Percentiles rank a stretch among this genome's conserved stretches.
These are phyloP conservation scores for Leccinum incarnatum DNA, from an alignment of 768 basidiomycete species.

Conservation along the genomic window DNA sequence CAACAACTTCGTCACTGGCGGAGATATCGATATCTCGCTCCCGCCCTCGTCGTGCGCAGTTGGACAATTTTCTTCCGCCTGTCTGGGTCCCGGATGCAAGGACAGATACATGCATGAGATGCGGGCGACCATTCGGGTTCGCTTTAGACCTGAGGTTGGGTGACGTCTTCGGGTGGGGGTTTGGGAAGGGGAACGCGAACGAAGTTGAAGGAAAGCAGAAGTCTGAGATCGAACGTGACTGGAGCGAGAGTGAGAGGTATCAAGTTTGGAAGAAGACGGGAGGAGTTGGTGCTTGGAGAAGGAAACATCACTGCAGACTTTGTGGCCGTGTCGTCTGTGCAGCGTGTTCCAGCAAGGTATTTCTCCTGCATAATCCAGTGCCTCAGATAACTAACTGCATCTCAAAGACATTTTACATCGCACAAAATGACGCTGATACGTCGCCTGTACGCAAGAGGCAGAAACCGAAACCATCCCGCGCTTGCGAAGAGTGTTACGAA, in stretches of 20 bases:
- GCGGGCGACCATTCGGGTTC: slow-evolving; percentile 68
- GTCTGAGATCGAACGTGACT: slow-evolving; percentile 8
- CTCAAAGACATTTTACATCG: slow-evolving; percentile 76
- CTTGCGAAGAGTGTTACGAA: slow-evolving; percentile 85
- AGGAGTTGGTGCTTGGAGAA: slow-evolving; percentile 38
- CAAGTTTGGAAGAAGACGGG: slow-evolving; percentile 10
- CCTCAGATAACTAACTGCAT: not conserved
- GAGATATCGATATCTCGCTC: not conserved
- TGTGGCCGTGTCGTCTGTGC: slow-evolving; percentile 87
- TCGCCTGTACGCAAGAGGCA: slow-evolving; percentile 37
- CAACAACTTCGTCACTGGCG: not conserved
- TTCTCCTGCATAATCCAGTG: slow-evolving; percentile 9
- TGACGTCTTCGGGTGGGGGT: slow-evolving; percentile 30
- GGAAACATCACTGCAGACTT: slow-evolving; percentile 83
- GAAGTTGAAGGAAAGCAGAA: slow-evolving; percentile 14
- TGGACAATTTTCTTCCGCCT: slow-evolving; percentile 74
- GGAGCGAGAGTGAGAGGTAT: slow-evolving; percentile 3
- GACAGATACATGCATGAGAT: slow-evolving; percentile 84
- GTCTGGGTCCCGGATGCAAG: slow-evolving; percentile 90
- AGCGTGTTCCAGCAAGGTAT: slow-evolving; percentile 75
- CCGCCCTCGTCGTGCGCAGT: slow-evolving; percentile 25
- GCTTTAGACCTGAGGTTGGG: slow-evolving; percentile 26
- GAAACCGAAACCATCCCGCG: slow-evolving; percentile 63
- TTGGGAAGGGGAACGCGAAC: slow-evolving; percentile 39
- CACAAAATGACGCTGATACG: slow-evolving; percentile 39